Evolutionary conservation across 257 asterid genomes (phyloP).

Genomic region (Solanum stenotomum): DNA sequence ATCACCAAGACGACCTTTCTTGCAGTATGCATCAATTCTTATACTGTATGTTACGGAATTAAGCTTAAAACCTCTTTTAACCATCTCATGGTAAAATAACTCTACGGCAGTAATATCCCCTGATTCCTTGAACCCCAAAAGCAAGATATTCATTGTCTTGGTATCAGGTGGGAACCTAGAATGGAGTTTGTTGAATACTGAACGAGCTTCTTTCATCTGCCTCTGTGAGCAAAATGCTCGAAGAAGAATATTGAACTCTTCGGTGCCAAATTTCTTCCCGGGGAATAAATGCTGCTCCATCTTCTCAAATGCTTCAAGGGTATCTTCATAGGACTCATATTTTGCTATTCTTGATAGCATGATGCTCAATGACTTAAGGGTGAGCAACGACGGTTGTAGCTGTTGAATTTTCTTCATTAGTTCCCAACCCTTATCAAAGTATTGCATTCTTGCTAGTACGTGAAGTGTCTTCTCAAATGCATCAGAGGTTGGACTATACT

Average conservation of each 20-base stretch:
- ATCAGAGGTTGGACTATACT: constrained; percentile 56
- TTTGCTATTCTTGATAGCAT: constrained; percentile 76
- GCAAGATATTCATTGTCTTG: constrained; percentile 83
- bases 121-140: constrained; percentile 84
- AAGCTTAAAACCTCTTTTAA: constrained; percentile 77
- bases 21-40: constrained; percentile 74
- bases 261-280: constrained; percentile 48
- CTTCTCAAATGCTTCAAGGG: constrained; percentile 70
- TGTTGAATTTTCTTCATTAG: constrained; percentile 36
- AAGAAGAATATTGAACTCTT: constrained; percentile 75
- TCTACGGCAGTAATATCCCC: constrained; percentile 77
- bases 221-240: constrained; percentile 83
- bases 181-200: constrained; percentile 70
- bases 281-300: constrained; percentile 53
- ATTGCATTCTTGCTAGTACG: constrained; percentile 82
- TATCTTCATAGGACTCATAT: constrained; percentile 58
- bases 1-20: constrained; percentile 58
- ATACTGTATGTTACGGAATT: constrained; percentile 49
- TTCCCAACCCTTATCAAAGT: constrained; percentile 86
- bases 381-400: constrained; percentile 55
- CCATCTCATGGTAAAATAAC: constrained; percentile 86
- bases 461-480: constrained; percentile 90
- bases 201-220: constrained; percentile 78
- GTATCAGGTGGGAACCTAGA: constrained; percentile 50
- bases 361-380: constrained; percentile 84